phyloP scores from a whole-genome alignment of 495 filamentous ascomycete species.

The Neurospora sp. region DNA sequence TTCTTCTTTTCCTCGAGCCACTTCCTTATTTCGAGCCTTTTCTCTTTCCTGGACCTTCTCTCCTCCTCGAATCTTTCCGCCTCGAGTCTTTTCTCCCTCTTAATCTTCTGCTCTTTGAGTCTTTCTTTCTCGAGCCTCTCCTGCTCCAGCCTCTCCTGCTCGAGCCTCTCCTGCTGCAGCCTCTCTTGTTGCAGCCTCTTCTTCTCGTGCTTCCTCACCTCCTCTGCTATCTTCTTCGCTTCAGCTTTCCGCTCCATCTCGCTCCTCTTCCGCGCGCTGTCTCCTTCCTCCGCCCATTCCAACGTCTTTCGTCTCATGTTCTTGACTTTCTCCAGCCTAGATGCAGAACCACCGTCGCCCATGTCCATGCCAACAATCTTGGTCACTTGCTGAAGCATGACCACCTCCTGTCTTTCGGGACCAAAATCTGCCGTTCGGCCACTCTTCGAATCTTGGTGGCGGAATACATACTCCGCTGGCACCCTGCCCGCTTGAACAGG shows the following conservation, averaged over 20 bases:
- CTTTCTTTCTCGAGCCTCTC: not conserved
- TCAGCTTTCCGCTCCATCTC: not conserved
- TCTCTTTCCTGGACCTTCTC: not conserved
- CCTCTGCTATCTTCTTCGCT: not conserved
- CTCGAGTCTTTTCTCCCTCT: not conserved
- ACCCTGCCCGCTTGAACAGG: not conserved
- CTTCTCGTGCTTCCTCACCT: not conserved
- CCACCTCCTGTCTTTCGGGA: not conserved
- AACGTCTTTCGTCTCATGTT: not conserved
- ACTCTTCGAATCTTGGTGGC: not conserved
- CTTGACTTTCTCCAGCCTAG: not conserved
- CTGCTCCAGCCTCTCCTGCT: not conserved
- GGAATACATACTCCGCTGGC: not conserved
- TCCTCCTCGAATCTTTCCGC: not conserved
- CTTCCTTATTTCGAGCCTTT: not conserved
- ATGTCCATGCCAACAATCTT: not conserved
- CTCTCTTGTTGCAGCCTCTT: not conserved
- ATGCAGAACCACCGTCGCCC: too few species aligned
- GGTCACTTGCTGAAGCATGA: not conserved
- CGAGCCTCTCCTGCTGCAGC: not conserved
- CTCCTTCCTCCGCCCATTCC: not conserved
- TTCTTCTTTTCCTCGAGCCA: not conserved
- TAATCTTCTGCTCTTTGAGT: not conserved
- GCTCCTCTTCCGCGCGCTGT: not conserved
- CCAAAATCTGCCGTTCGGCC: not conserved